Evolutionary conservation across 2,329 filamentous ascomycete species (phyloP).

Genomic region (Cladosporium cucumerinum): DNA sequence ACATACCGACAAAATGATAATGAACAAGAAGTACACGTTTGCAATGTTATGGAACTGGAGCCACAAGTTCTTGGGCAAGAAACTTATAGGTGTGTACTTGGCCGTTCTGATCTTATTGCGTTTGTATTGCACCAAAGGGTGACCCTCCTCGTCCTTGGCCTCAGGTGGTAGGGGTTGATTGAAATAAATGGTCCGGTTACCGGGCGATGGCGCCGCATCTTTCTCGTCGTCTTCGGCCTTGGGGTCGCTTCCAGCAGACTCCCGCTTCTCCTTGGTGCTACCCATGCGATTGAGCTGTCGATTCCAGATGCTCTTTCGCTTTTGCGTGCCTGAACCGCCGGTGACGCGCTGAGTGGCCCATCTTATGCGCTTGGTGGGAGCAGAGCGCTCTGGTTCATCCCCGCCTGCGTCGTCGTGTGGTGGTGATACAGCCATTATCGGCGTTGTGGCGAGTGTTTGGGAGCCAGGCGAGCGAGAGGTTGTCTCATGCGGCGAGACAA

Average conservation of each 20-base stretch:
- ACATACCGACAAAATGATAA: slow-evolving; percentile 90
- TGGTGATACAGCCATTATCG: slow-evolving; percentile 10
- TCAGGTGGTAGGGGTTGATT: slow-evolving; percentile 75
- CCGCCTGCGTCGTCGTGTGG: background rate
- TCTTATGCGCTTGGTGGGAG: slow-evolving; percentile 67
- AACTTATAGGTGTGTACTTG: slow-evolving; percentile 94
- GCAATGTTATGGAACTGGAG: slow-evolving; percentile 98
- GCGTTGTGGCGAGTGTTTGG: background rate
- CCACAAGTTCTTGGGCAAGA: slow-evolving; percentile 94
- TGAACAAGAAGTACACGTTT: slow-evolving; percentile 96
- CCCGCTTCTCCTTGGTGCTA: slow-evolving; percentile 40
- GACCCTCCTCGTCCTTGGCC: slow-evolving; percentile 76
- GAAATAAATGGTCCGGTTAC: slow-evolving; percentile 70
- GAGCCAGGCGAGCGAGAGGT: slow-evolving; percentile 2
- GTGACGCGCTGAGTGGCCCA: slow-evolving; percentile 93
- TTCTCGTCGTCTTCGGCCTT: slow-evolving; percentile 39
- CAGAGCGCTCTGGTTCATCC: slow-evolving; percentile 5
- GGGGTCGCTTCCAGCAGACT: slow-evolving; percentile 27
- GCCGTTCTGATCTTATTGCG: slow-evolving; percentile 97
- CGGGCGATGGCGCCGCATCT: slow-evolving; percentile 36
- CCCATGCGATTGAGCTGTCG: slow-evolving; percentile 44
- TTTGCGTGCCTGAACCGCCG: slow-evolving; percentile 69
- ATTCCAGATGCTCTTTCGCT: slow-evolving; percentile 78
- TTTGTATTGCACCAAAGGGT: slow-evolving; percentile 65
- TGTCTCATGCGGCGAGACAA: slow-evolving; percentile 22